Evolutionary conservation across 352 stramenopile genomes (phyloP), one percentile per base, ranked within the genome.

Genomic region (Phytopythium sindhum): DNA sequence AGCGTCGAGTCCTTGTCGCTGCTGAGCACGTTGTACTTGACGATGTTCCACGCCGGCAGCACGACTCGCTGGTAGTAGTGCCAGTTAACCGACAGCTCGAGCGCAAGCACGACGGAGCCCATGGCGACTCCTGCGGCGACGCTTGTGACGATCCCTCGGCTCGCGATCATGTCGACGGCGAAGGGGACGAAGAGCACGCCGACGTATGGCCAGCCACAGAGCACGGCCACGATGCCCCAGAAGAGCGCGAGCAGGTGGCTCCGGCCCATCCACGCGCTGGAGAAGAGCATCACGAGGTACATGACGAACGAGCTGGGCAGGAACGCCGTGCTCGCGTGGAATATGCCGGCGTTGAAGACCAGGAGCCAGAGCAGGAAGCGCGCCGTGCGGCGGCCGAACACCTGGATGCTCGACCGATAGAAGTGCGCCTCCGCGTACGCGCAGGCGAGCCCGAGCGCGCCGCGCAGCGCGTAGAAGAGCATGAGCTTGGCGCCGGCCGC

Each of bases 181-280:
- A 98, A 95, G 10, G 96, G 90, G n/a, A 99, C 65, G 71, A 99
- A 99, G 28, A 99, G 75, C 47, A 98, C 81, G 14, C 90, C 96
- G 33, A 98, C 97, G 77, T 99, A 99, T 14, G 97, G 97, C 97
- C 97, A 99, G 52, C 96, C 97, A 42, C 84, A 95, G 35, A 99
- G 75, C 24, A 98, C 95, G 33, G 95, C 95, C 15, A 97, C 56
- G 24, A 98, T 70, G 17, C 89, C 95, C 54, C 83, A 95, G 23
- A 96, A 67, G 60, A 97, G 78, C 37, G 92, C 93, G 7, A 70
- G 31, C 47, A 75, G 81, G 68, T 92, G 93, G 58, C 66, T 78
- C 72, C 66, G 72, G 52, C 91, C 63, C 75, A 96, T 92, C 90
- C 90, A 97, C 47, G 76, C 68, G 58, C 72, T 84, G 47, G 76